phyloP scores from a whole-genome alignment of 2,329 filamentous ascomycete species.

The Ophiostoma piceae region DNA sequence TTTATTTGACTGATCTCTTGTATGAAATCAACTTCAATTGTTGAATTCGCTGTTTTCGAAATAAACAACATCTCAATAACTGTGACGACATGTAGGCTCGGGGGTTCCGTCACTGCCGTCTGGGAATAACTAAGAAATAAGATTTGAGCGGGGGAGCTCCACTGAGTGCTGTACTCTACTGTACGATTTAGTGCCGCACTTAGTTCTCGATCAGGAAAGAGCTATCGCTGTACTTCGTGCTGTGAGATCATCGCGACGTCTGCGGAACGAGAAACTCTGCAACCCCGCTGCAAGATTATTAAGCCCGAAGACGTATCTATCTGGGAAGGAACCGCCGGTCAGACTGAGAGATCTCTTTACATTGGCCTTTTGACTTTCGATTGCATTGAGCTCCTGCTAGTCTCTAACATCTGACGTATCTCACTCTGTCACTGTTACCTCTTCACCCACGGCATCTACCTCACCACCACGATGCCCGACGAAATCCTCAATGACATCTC shows the following conservation, averaged over 20 bases:
- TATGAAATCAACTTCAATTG: too few relatives aligned
- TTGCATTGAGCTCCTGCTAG: too few relatives aligned
- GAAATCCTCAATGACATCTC: slow-evolving; percentile 90
- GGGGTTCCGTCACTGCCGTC: neutral
- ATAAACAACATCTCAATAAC: too few relatives aligned
- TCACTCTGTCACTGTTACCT: neutral
- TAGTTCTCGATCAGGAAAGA: slow-evolving; percentile 3
- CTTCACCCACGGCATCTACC: neutral
- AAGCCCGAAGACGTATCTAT: neutral
- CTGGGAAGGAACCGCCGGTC: neutral
- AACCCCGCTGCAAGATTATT: slow-evolving; percentile 7
- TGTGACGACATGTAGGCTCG: neutral
- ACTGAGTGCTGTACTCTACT: neutral
- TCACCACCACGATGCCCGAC: slow-evolving; percentile 55
- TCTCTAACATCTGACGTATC: neutral
- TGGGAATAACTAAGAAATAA: neutral
- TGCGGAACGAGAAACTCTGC: neutral
- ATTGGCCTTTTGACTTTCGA: too few relatives aligned
- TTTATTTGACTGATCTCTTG: too few relatives aligned
- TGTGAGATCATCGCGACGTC: neutral
- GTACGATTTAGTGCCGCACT: neutral
- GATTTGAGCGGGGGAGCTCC: neutral
- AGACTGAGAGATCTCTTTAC: neutral
- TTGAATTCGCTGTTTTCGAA: too few relatives aligned
- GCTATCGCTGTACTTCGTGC: neutral